Percentiles rank a stretch among this genome's conserved stretches.
These are phyloP conservation scores for Coemansia sp. DNA, from an alignment of 192 early-diverging fungal genomes.

Conservation along the genomic window DNA sequence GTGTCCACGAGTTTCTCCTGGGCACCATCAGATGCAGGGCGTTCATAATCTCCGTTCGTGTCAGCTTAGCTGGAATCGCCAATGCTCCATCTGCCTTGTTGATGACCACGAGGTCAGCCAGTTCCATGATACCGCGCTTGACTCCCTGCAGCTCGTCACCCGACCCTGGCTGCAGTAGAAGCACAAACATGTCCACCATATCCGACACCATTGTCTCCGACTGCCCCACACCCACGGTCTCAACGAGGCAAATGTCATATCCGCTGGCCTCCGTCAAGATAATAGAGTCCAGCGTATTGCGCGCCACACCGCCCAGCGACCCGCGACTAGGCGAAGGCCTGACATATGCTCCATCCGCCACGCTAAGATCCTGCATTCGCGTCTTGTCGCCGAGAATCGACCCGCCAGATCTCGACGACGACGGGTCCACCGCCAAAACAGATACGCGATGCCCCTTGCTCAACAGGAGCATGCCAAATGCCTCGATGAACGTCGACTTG, in stretches of 20 bases:
- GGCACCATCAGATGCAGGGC: slow-evolving; percentile 39
- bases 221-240: slow-evolving; percentile 87
- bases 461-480: slow-evolving; percentile 74
- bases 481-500: slow-evolving; percentile 84
- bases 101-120: slow-evolving; percentile 77
- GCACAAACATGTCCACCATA: slow-evolving; percentile 84
- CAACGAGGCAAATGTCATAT: slow-evolving; percentile 76
- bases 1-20: slow-evolving; percentile 22
- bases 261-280: slow-evolving; percentile 77
- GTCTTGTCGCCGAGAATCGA: slow-evolving; percentile 87
- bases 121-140: slow-evolving; percentile 86
- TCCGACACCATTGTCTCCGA: slow-evolving; percentile 84
- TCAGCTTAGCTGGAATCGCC: slow-evolving; percentile 60
- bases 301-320: slow-evolving; percentile 73
- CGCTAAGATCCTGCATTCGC: slow-evolving; percentile 74
- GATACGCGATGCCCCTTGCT: slow-evolving; percentile 67
- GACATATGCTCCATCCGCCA: slow-evolving; percentile 63
- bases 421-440: slow-evolving; percentile 83
- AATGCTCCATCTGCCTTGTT: slow-evolving; percentile 79
- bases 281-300: slow-evolving; percentile 80
- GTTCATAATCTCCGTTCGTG: slow-evolving; percentile 57
- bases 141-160: slow-evolving; percentile 89
- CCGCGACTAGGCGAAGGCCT: slow-evolving; percentile 76
- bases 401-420: slow-evolving; percentile 74
- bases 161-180: slow-evolving; percentile 74